Percentiles rank a stretch among this genome's conserved stretches.
Evolutionary conservation across 2,329 filamentous ascomycete genomes (phyloP).

Genomic region (Fusarium pilosicola): DNA sequence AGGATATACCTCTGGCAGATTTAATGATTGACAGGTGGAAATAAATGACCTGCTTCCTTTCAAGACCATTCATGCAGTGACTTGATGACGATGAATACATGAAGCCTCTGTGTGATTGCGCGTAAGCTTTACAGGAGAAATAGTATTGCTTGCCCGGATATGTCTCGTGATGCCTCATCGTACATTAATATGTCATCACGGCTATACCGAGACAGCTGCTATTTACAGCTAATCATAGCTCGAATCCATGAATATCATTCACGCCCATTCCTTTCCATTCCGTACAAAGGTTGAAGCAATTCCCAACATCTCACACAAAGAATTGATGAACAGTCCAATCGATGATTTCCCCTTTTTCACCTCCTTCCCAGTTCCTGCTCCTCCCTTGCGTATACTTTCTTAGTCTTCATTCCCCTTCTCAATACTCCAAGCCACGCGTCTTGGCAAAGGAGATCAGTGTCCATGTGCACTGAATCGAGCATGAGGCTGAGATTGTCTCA

Average conservation of each 20-base stretch:
- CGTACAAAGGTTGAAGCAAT: slow-evolving; percentile 3
- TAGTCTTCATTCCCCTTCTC: background rate
- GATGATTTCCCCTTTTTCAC: background rate
- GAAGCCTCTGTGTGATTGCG: background rate
- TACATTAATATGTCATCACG: slow-evolving; percentile 10
- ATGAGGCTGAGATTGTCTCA: slow-evolving; percentile 26
- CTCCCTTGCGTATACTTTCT: slow-evolving; percentile 20
- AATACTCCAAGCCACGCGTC: background rate
- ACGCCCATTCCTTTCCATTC: slow-evolving; percentile 13
- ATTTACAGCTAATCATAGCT: slow-evolving; percentile 13
- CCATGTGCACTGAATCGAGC: background rate
- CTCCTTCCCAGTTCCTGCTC: background rate
- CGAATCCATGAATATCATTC: slow-evolving; percentile 5
- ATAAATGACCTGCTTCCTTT: background rate
- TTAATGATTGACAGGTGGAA: slow-evolving; percentile 5
- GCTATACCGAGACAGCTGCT: background rate
- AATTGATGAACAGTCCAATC: background rate
- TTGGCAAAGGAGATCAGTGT: slow-evolving; percentile 13
- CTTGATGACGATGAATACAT: background rate
- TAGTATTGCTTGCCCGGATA: background rate
- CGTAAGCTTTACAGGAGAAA: background rate
- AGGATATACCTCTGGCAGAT: slow-evolving; percentile 30
- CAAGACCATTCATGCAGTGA: background rate
- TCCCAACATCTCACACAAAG: background rate
- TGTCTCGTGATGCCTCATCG: slow-evolving; percentile 5